A percentile compares a stretch with the other conserved stretches of the same genome.
phyloP scores from a whole-genome alignment of 441 rosid species.

The Syzygium syzygioides region DNA sequence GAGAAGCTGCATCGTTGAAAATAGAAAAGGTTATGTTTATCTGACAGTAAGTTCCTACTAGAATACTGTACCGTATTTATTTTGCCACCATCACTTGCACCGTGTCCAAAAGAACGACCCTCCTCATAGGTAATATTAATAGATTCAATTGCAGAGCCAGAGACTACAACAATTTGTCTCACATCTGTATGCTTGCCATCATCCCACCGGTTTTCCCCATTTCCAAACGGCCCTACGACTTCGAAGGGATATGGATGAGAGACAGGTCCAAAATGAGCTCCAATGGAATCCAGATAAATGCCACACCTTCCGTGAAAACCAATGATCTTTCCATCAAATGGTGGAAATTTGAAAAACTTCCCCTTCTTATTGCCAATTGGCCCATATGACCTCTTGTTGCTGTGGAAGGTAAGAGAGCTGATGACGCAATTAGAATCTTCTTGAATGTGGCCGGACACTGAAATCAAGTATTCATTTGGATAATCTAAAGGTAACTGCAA shows the following conservation, averaged over 20 bases:
- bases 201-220: background rate
- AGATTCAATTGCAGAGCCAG: background rate
- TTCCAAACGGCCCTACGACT: background rate
- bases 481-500: background rate
- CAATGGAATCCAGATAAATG: rapidly evolving
- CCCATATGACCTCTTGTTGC: background rate
- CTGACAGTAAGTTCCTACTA: background rate
- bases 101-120: background rate
- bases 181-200: conserved; percentile 1
- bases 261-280: background rate
- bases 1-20: background rate
- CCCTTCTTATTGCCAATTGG: background rate
- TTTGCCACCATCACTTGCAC: background rate
- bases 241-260: background rate
- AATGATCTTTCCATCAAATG: background rate
- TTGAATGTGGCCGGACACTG: background rate
- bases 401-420: background rate
- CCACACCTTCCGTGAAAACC: background rate
- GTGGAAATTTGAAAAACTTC: background rate
- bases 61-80: background rate
- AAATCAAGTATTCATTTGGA: background rate
- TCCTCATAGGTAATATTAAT: background rate
- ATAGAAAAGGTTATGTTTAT: background rate
- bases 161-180: background rate
- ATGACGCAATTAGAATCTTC: background rate